phyloP scores from a whole-genome alignment of 208 protist species.

The Naegleria fowleri region DNA sequence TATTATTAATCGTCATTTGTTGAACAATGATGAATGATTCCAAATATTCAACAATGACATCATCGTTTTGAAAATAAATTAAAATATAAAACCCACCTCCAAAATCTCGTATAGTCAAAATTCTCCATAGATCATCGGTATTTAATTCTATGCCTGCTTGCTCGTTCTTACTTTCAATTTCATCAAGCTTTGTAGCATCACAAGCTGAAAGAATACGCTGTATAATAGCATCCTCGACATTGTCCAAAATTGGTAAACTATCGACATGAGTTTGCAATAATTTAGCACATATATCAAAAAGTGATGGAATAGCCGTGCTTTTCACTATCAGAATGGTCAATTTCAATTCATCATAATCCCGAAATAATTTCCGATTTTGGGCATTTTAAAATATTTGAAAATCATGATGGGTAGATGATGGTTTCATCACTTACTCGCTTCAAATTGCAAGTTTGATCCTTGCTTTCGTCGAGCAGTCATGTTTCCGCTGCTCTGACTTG shows the following conservation, averaged over 20 bases:
- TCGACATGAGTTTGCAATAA: not conserved
- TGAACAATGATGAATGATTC: not conserved
- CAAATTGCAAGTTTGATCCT: not conserved
- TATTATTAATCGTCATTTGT: no score
- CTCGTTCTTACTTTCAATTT: not conserved
- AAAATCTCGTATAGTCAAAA: not conserved
- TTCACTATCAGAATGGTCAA: not conserved
- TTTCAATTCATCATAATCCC: no score
- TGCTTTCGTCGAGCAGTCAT: not conserved
- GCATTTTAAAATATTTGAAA: no score
- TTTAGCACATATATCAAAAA: not conserved
- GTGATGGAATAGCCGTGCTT: not conserved
- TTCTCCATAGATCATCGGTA: not conserved
- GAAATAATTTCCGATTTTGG: no score
- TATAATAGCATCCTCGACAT: not conserved
- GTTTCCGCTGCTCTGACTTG: not conserved
- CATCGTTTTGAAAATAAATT: not conserved
- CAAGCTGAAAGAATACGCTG: not conserved
- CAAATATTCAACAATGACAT: not conserved
- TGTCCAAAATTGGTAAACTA: not conserved
- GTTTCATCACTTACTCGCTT: not conserved
- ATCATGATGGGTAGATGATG: no score
- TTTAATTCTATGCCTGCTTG: not conserved
- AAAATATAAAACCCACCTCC: not conserved
- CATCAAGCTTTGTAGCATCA: not conserved